Evolutionary conservation across 345 rosid species (phyloP), one percentile per base, ranked within the genome.

Genomic region (Camelina neglecta): DNA sequence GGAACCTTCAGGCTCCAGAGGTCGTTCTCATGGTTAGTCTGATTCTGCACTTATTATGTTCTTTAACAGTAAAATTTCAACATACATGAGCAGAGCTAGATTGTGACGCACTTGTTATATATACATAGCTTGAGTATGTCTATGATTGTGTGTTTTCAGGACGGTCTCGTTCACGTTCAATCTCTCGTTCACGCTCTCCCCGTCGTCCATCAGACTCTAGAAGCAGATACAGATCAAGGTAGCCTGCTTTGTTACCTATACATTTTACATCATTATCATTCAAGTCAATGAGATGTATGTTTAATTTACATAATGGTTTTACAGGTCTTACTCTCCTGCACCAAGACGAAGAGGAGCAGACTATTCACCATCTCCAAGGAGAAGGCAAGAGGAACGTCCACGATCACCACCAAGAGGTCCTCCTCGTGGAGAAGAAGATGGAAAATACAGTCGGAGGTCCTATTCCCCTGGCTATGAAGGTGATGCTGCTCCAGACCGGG

Each of bases 261-360:
- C n/a, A 58, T 11, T 11, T 68, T 7, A 12, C 20, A 12, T 55
- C 62, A 6, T 11, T 55, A 10, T 56, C 39, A 24, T 24, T 24
- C 26, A 56, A 20, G 29, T 24, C 42, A 45, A 48, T 11, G 24
- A 70, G 61, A 24, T 49, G 61, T 29, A 57, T 24, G n/a, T 54
- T 38, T 63, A 26, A 8, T 13, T 26, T 3, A 65, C 33, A 18
- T 75, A 5, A 48, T 39, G 57, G 67, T 60, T 7, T 26, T 72
- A 51, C 73, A 94, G 99, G 89, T 92, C 97, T 48, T 88, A 88
- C 72, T 92, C 99, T 69, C 97, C 99, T 41, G 86, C 77, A 45
- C 86, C 87, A 29, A 89, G 92, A 67, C 77, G 81, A 59, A 84
- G 91, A 67, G 85, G 79, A 55, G 85, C 77, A 41, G 89, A 67